Evolutionary conservation across 352 stramenopile species (phyloP).

Genomic region (Globisporangium middletonii): DNA sequence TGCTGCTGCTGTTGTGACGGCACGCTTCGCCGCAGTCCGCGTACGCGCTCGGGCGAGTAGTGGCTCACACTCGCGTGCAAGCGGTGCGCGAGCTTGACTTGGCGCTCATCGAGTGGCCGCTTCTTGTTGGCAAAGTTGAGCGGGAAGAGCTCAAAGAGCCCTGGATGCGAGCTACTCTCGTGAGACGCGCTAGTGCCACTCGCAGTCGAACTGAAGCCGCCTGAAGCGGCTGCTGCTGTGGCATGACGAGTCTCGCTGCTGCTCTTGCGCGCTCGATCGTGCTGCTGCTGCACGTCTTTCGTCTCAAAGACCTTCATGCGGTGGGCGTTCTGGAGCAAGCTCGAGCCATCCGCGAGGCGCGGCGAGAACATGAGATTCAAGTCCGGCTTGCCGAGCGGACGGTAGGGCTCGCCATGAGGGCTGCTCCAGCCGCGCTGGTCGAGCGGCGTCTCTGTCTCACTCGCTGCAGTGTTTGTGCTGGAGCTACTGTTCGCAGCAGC

Average conservation of each 20-base stretch:
- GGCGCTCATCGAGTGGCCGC: constrained; percentile 35
- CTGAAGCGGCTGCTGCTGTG: not conserved
- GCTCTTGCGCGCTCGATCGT: not conserved
- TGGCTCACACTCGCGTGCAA: constrained; percentile 41
- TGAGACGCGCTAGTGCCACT: not conserved
- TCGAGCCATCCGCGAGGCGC: constrained; percentile 30
- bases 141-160: constrained; percentile 30
- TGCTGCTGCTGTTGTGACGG: not conserved
- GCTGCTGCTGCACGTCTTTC: constrained; percentile 5
- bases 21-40: constrained; percentile 18
- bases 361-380: constrained; percentile 63
- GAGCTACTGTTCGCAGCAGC: not conserved
- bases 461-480: not conserved
- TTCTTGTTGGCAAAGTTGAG: constrained; percentile 26
- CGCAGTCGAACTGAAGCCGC: no score
- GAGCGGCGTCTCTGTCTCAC: not conserved
- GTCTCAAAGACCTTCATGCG: constrained; percentile 20
- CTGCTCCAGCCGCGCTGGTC: constrained; percentile 58
- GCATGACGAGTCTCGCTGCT: constrained; percentile 4
- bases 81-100: constrained; percentile 41
- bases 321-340: constrained; percentile 29
- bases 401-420: constrained; percentile 63
- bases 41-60: constrained; percentile 43
- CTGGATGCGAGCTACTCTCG: not conserved
- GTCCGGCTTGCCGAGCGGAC: constrained; percentile 57